Evolutionary conservation across 352 stramenopile species (phyloP), one percentile per base, ranked within the genome.

Genomic region (Elongisporangium undulatum): DNA sequence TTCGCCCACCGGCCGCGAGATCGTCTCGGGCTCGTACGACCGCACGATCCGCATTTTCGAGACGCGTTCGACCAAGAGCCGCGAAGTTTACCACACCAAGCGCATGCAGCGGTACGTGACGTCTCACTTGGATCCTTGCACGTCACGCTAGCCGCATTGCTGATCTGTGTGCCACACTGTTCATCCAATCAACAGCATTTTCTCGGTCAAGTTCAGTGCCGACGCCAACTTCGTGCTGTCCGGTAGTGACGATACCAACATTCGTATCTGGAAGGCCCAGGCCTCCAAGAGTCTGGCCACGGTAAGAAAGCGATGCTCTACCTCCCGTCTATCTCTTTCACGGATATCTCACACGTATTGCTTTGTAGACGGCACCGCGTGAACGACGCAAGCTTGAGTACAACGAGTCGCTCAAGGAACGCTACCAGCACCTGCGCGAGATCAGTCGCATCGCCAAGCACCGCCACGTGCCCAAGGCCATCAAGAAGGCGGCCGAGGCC

Each of bases 181-280:
- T 17, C 26, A 5, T 22, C 39, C 21, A 24, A 16, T 21, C 21
- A 53, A 16, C 49, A 87, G 79, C 19, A 91, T 95, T 56, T 93
- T 92, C 64, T 89, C 80, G 34, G 84, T 93, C 69, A 89, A 92
- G 71, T 93, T 95, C 58, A 95, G 82, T 50, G 83, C 85, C 64
- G 85, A 95, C 63, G 58, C 85, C 58, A 98, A 97, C 66, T 99
- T 98, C 71, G 89, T 99, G 51, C 72, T 99, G 10, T 99, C 92
- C 15, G 98, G 97, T 55, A 98, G 89, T 80, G 97, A 99, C 72
- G 98, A 99, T 80, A 99, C 96, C 26, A 99, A 99, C 74, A 81
- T 99, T 34, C 89, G 98, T 54, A 95, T 99, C 59, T 99, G 98
- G 98, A 99, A 99, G 75, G 89, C 96, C 2, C 74, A 97, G 45